Evolutionary conservation across 129 eudicot species (phyloP).

Genomic region (Centella asiatica): DNA sequence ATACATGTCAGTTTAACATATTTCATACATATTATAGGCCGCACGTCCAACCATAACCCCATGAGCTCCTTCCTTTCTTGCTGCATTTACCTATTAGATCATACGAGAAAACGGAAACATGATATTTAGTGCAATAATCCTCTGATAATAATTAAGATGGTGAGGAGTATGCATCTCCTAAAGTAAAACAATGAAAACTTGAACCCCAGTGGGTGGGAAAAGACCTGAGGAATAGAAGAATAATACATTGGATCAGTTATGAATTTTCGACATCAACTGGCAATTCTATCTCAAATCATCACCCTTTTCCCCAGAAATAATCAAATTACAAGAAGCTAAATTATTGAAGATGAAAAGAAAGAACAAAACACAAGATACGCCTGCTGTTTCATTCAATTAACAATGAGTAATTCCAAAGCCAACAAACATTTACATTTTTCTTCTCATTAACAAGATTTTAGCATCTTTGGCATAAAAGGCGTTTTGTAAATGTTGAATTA

Average conservation of each 20-base stretch:
- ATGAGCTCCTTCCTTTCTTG: conserved; percentile 82
- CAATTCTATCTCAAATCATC: neutral
- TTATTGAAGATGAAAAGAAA: neutral
- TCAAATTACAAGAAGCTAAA: neutral
- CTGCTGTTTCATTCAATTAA: neutral
- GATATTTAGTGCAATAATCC: neutral
- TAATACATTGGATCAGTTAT: neutral
- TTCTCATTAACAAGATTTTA: neutral
- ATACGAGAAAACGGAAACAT: neutral
- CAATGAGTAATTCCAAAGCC: neutral
- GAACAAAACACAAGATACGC: neutral
- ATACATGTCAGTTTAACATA: neutral
- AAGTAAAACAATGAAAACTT: neutral
- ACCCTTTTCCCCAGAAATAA: neutral
- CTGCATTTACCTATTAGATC: conserved; percentile 64
- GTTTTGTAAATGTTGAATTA: too few relatives aligned
- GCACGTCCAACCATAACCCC: conserved; percentile 99
- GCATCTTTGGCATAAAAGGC: neutral
- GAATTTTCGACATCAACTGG: too few relatives aligned
- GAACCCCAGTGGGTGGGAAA: too few relatives aligned
- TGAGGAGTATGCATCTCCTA: neutral
- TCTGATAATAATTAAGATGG: neutral
- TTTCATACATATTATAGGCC: conserved; percentile 62
- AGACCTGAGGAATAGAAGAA: too few relatives aligned
- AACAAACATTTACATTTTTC: neutral